Evolutionary conservation across 345 rosid genomes (phyloP).

Genomic region (Boechera divaricarpa): DNA sequence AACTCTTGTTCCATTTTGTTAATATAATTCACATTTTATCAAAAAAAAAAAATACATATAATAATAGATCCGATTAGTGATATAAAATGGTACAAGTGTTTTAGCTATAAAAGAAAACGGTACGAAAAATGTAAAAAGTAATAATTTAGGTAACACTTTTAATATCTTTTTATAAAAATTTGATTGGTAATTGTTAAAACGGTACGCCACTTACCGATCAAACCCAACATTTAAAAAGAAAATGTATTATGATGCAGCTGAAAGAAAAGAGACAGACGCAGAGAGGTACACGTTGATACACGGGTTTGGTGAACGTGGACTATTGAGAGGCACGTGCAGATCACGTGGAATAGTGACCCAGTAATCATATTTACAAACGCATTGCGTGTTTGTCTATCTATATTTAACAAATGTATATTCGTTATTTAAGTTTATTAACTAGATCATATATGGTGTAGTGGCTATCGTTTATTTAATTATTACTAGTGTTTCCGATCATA

Average conservation of each 20-base stretch:
- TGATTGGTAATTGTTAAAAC: no score
- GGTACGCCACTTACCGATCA: no score
- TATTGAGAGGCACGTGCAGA: constrained; percentile 29
- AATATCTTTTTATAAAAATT: no score
- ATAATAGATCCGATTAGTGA: no score
- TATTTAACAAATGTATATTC: neutral
- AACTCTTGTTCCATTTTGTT: no score
- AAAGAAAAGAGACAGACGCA: neutral
- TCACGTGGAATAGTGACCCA: constrained; percentile 21
- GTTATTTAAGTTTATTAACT: neutral
- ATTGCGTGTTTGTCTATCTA: constrained; percentile 4
- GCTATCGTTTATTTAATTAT: neutral
- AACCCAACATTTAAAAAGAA: neutral
- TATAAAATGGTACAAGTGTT: no score
- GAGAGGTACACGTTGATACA: constrained; percentile 26
- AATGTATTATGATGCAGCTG: neutral
- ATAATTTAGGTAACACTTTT: no score
- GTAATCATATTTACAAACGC: constrained; percentile 19
- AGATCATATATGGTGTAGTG: constrained; percentile 2
- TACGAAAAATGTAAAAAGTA: no score
- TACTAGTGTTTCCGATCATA: neutral
- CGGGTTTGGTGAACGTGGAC: constrained; percentile 6
- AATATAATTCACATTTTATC: no score
- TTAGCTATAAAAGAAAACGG: no score
- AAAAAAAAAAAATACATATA: no score